Evolutionary conservation across 352 stramenopile species (phyloP).

Genomic region (Phytophthora constricta): DNA sequence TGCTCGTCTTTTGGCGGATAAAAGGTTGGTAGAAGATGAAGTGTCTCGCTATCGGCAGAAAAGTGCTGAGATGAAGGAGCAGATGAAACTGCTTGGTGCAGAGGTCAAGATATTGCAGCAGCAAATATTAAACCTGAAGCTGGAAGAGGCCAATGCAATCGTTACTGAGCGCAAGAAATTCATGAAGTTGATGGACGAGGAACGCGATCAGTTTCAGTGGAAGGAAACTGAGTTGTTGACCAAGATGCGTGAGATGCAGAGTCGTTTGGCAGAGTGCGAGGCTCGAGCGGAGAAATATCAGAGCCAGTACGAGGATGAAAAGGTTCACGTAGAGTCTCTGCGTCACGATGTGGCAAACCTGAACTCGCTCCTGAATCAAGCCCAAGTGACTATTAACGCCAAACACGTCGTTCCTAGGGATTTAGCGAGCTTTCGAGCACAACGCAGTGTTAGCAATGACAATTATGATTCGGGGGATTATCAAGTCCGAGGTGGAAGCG

Average conservation of each 20-base stretch:
- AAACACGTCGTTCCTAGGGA: constrained; percentile 38
- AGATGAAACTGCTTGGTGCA: constrained; percentile 31
- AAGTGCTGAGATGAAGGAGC: constrained; percentile 26
- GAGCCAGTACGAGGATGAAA: constrained; percentile 81
- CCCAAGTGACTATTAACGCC: constrained; percentile 54
- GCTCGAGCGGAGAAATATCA: constrained; percentile 62
- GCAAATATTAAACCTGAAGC: constrained; percentile 60
- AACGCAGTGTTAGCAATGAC: constrained; percentile 6
- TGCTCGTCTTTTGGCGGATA: constrained; percentile 38
- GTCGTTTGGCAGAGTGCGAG: constrained; percentile 58
- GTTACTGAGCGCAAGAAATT: constrained; percentile 61
- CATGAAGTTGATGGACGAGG: constrained; percentile 56
- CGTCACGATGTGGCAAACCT: constrained; percentile 72
- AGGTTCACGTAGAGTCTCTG: constrained; percentile 69
- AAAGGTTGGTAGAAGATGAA: constrained; percentile 22
- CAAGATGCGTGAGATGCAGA: constrained; percentile 58
- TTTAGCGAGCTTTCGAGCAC: constrained; percentile 10
- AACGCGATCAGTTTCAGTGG: constrained; percentile 56
- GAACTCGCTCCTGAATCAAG: constrained; percentile 66
- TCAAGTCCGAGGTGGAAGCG: constrained; percentile 16
- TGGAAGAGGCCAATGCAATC: constrained; percentile 59
- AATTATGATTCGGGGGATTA: neutral
- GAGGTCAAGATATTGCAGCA: constrained; percentile 55
- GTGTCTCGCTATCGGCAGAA: constrained; percentile 27
- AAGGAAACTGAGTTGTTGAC: constrained; percentile 65